Evolutionary conservation across 768 basidiomycete genomes (phyloP), one percentile per base, ranked within the genome.

Genomic region (Tricholoma flavovirens): DNA sequence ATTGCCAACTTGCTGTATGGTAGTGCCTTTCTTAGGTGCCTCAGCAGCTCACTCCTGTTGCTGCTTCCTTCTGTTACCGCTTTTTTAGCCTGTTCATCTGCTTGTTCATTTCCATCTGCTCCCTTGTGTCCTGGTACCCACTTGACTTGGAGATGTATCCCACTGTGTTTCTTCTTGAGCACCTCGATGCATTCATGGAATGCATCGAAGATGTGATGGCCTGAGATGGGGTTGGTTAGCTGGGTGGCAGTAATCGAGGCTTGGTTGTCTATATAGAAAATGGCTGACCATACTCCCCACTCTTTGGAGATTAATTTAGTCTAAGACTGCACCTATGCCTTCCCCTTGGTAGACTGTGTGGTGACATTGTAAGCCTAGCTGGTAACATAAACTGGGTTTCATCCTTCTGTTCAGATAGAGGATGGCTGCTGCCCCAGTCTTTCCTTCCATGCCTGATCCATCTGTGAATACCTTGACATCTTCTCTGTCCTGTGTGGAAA

Each of bases 111-210:
- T 15, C 42, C 54, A 5, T 36, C 9, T 4, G 54, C 59, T 7
- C 57, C 56, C 2, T 46, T 54, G 49, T 63, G 62, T 2, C 45
- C 54, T 17, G 60, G 54, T 6, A 61, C 57, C 60, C 58, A 61
- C 10, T 15, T 7, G 15, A 61, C 40, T 1, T 10, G 33, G 12
- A 61, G 32, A 4, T 48, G 17, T n/a, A 50, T 14, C 1, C 24
- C 4, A 2, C 9, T 19, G 36, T 35, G n/a, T 2, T 59, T 58
- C 1, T 30, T 9, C 38, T 10, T 38, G 53, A 50, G 17, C 19
- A 6, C 19, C 48, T 46, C 17, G 14, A 17, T 3, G 51, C 21
- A 5, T 11, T n/a, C 22, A 15, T 58, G 53, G 0, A 55, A 40
- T 12, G 36, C 38, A 32, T 54, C 35, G 10, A 54, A 40, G n/a